These are phyloP conservation scores for Leptodermis oblonga DNA, from an alignment of 257 asterid species.

Conservation along the genomic window DNA sequence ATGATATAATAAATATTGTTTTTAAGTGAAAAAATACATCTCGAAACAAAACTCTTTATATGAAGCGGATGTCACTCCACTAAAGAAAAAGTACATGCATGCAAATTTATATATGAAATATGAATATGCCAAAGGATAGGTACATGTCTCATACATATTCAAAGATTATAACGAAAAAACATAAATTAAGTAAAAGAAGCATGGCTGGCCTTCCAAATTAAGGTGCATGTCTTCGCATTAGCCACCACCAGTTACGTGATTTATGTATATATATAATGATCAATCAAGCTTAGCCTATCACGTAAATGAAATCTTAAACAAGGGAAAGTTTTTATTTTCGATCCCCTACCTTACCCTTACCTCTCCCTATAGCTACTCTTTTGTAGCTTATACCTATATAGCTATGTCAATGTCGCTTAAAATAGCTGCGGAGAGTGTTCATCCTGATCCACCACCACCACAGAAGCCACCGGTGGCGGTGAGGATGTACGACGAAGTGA, in stretches of 20 bases:
- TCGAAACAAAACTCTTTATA: too few species aligned
- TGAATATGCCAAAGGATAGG: conserved; percentile 5
- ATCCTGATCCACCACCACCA: conserved; percentile 11
- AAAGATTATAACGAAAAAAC: too few species aligned
- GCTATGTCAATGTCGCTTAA: conserved; percentile 31
- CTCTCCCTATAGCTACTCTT: background rate
- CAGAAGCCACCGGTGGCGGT: conserved; percentile 41
- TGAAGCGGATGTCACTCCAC: too few species aligned
- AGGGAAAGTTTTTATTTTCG: background rate
- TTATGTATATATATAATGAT: conserved; percentile 9
- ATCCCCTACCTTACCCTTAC: background rate
- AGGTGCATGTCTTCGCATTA: conserved; percentile 30
- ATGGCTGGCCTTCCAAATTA: background rate
- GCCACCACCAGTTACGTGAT: conserved; percentile 29
- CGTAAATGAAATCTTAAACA: background rate
- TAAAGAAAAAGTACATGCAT: background rate
- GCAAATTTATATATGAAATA: background rate
- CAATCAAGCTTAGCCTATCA: conserved; percentile 2
- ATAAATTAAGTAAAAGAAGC: background rate
- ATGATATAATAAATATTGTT: too few species aligned
- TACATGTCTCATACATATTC: background rate
- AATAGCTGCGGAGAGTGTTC: conserved; percentile 40
- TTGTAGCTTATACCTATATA: background rate
- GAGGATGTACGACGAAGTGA: conserved; percentile 44
- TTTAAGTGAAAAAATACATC: too few species aligned